A percentile compares a stretch with the other conserved stretches of the same genome.
Evolutionary conservation across 805 yeast genomes (phyloP).

Genomic region (Candida parachauliodes): DNA sequence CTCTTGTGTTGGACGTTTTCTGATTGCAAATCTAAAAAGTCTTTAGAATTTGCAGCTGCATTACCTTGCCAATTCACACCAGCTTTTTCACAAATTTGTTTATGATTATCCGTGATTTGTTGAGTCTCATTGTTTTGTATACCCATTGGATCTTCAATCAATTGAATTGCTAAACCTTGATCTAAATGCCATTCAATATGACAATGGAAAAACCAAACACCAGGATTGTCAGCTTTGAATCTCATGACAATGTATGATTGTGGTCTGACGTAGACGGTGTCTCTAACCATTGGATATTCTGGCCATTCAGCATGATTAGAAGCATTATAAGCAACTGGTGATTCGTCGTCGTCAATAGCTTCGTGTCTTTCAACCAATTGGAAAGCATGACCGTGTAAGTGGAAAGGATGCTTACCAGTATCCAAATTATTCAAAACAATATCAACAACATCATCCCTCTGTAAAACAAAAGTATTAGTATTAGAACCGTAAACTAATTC

Average conservation of each 20-base stretch:
- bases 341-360: constrained; percentile 50
- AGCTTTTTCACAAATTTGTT: constrained; percentile 54
- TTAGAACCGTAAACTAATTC: constrained; percentile 69
- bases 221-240: constrained; percentile 83
- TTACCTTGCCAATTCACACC: constrained; percentile 64
- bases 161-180: constrained; percentile 72
- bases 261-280: constrained; percentile 64
- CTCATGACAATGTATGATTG: constrained; percentile 68
- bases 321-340: constrained; percentile 45
- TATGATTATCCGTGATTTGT: constrained; percentile 59
- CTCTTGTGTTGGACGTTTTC: constrained; percentile 63
- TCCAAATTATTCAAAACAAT: constrained; percentile 76
- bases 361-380: constrained; percentile 56
- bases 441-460: constrained; percentile 64
- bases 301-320: constrained; percentile 43
- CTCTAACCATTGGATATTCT: constrained; percentile 62
- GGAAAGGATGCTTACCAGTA: constrained; percentile 77
- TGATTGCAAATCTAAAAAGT: constrained; percentile 67
- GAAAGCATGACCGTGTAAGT: constrained; percentile 71
- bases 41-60: constrained; percentile 77
- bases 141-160: constrained; percentile 65
- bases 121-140: constrained; percentile 43
- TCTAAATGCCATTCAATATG: constrained; percentile 84
- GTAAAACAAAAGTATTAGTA: constrained; percentile 60
- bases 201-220: constrained; percentile 93